Evolutionary conservation across 306 rosid genomes (phyloP), one percentile per base, ranked within the genome.

Genomic region (Casuarina cunninghamiana): DNA sequence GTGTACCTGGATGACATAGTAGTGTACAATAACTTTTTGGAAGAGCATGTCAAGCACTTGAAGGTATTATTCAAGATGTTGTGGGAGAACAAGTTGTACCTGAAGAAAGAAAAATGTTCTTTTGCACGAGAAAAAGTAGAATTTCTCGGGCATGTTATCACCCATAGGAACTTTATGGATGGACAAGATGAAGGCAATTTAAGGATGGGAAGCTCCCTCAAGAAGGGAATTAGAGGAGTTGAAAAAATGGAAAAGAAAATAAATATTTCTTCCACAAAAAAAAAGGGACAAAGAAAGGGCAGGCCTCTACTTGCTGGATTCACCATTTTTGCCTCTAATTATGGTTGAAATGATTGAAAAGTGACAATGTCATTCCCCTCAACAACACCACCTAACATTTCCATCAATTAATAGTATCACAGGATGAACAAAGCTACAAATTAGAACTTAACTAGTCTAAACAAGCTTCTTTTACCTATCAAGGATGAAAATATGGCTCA

Each of bases 321-420:
- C 97, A 21, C 97, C 98, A 84, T 94, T 90, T 85, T 91, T 89
- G 67, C 98, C 98, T 74, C 97, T 97, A 79, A 92, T 92, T n/a
- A 95, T 94, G 42, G 97, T 92, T 69, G 98, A 92, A 69, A 94
- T 92, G 77, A 92, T 92, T 92, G 95, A 78, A 97, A 97, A 21
- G 97, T 90, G 79, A 90, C 90, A 71, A 84, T 91, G 80, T 86
- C 95, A 80, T 90, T 90, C 69, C 97, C 96, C 77, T 92, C 95
- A 1, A 84, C 63, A 6, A 86, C 88, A 51, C 87, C 79, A 67
- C 92, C 75, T 9, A 96, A 86, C 98, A 92, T 94, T 75, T 92
- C 97, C 98, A 90, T 90, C 84, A 84, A 75, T 84, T 70, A 51
- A 74, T 44, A 58, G 62, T 39, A 88, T 63, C 62, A 75, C 48